Percentiles rank a stretch among this genome's conserved stretches.
Conservation (phyloP, 2,329 filamentous ascomycete genomes). For the Penicillium rolfsii region DNA sequence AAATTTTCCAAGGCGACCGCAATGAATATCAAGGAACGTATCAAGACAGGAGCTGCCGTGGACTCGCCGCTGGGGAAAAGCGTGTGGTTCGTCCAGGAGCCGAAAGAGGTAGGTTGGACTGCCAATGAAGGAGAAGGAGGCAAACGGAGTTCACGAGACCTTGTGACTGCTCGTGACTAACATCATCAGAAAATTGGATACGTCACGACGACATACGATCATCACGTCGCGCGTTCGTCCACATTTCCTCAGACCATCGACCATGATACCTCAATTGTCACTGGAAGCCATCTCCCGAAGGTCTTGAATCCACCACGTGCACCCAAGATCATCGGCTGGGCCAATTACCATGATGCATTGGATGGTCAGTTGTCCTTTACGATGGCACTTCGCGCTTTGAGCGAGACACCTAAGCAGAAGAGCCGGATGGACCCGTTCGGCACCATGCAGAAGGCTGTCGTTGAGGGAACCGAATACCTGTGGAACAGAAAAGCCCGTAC, state of each 20-base stretch:
- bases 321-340: slow-evolving; percentile 20
- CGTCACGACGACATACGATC: slow-evolving; percentile 19
- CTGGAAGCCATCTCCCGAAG: slow-evolving; percentile 12
- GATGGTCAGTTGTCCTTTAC: slow-evolving; percentile 17
- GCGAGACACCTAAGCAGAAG: not conserved
- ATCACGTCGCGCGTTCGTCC: slow-evolving; percentile 10
- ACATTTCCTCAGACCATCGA: slow-evolving; percentile 19
- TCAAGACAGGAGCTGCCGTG: slow-evolving; percentile 9
- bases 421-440: slow-evolving; percentile 7
- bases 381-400: slow-evolving; percentile 10
- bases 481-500: slow-evolving; percentile 18
- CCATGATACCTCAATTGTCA: slow-evolving; percentile 18
- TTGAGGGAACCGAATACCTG: slow-evolving; percentile 21
- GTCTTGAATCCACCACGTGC: slow-evolving; percentile 12
- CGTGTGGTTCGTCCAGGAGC: slow-evolving; percentile 18
- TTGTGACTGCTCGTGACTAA: slow-evolving; percentile 2
- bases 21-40: slow-evolving; percentile 13
- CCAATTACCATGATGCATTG: slow-evolving; percentile 17
- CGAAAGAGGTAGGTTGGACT: slow-evolving; percentile 11
- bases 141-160: not conserved
- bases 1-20: slow-evolving; percentile 12
- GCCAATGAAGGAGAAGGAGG: not conserved
- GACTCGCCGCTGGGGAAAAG: slow-evolving; percentile 23
- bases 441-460: slow-evolving; percentile 15
- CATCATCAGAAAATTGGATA: slow-evolving; percentile 15